Evolutionary conservation across 2,329 filamentous ascomycete species (phyloP), one percentile per base, ranked within the genome.

Genomic region (Paraphaeosphaeria sporulosa): DNA sequence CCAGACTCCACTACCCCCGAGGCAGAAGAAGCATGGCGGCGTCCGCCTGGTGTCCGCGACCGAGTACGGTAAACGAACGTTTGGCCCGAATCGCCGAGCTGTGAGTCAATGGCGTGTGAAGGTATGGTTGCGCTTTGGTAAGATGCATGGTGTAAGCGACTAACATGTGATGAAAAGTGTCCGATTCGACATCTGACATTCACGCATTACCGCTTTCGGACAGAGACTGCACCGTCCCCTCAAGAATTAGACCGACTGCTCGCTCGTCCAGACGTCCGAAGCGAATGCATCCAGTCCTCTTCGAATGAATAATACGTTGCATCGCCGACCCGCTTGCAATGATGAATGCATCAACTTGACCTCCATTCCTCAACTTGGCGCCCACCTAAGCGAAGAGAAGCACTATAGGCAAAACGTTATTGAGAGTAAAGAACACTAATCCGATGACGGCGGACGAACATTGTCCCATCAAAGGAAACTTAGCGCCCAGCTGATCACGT

Each of bases 31-130:
- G 21, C 34, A 23, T 9, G 4, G 19, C 21, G 49, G 49, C 48
- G 19, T 50, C 30, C 30, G 17, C n/a, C 49, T 40, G 50, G 23
- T 23, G 43, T 43, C 50, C 50, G 50, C 36, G 15, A 43, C 38
- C 50, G 25, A 43, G 7, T 43, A 17, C 7, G 25, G 25, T 27
- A 27, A 27, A 43, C 23, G 15, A 15, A 38, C n/a, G 1, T 30
- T 43, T 43, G 50, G 25, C n/a, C 23, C 36, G 36, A 17, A 19
- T 30, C 38, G 21, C 36, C 36, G 34, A 52, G 1, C 21, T 27
- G 15, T 43, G 36, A 43, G 23, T 53, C 38, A 43, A 53, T 43
- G 36, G 25, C 15, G 25, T 34, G 7, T 34, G 27, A 23, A n/a
- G 2, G 25, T 49, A n/a, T 34, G 15, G 46, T 34, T 34, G n/a